Base-by-base conservation (phyloP, 2,329 filamentous ascomycete species). In the Verticillium albo-atrum region DNA sequence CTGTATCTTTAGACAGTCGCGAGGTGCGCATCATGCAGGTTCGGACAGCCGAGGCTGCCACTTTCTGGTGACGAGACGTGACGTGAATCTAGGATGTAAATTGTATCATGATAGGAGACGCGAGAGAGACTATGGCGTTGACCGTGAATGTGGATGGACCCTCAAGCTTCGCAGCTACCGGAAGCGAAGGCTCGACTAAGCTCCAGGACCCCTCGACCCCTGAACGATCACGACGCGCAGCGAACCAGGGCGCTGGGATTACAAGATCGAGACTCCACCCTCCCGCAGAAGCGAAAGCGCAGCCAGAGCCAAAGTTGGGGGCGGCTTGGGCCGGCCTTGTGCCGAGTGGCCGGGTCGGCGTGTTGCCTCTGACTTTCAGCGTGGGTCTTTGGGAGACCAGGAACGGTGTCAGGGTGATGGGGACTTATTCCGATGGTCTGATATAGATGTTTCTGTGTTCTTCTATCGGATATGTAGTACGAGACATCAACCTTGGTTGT, bases 1-100 rank as follows among this genome's bases (percentile, higher is more conserved):
- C 74, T 2, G 85, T 83, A 32, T 88, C 84, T 66, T 79, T 78
- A 10, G 85, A 85, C 58, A 85, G 72, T 50, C 80, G 77, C 9
- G 85, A 87, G 5, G 83, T 82, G 42, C 81, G 77, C 84, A 87
- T 87, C 28, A 17, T 37, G 23, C 10, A 5, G 12, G 26, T 9
- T 10, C 17, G 30, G 27, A 15, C 51, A 10, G 25, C 26, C 15
- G 27, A 12, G 6, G 27, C 7, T 23, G 52, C n/a, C 27, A 14
- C 14, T 32, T 30, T 4, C 9, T 54, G 52, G 52, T 30, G 17
- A 9, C n/a, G n/a, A 54, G n/a, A n/a, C n/a, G n/a, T n/a, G n/a
- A n/a, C n/a, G n/a, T n/a, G n/a, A 23, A 30, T 54, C 15, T 47
- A 30, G 26, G 20, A n/a, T n/a, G n/a, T n/a, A n/a, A n/a, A n/a